These are phyloP conservation scores for Monilinia fructicola DNA, from an alignment of 2,329 filamentous ascomycete genomes.

Conservation along the genomic window DNA sequence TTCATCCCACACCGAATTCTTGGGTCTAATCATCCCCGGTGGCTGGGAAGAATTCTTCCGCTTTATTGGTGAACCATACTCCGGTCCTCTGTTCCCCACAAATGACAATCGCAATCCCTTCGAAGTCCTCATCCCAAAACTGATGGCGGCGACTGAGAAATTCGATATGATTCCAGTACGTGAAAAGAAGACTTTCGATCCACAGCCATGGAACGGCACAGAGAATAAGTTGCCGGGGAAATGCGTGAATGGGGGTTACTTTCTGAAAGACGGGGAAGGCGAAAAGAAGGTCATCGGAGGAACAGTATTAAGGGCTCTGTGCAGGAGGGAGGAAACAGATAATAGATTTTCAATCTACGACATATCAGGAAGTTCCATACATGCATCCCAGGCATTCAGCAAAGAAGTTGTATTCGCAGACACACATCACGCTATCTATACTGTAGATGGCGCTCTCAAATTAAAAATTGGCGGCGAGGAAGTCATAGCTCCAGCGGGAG, in stretches of 20 bases:
- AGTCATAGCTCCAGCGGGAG: constrained; percentile 26
- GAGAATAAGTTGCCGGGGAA: constrained; percentile 46
- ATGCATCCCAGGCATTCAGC: constrained; percentile 42
- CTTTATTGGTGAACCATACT: constrained; percentile 54
- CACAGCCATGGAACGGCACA: constrained; percentile 44
- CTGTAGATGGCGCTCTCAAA: constrained; percentile 48
- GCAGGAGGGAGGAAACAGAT: constrained; percentile 48
- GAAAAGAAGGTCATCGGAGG: constrained; percentile 49
- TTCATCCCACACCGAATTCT: constrained; percentile 54
- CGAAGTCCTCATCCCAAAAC: constrained; percentile 52
- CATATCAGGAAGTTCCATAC: constrained; percentile 48
- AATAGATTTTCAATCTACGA: constrained; percentile 54
- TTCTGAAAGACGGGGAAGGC: constrained; percentile 51
- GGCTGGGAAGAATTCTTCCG: constrained; percentile 63
- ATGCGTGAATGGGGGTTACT: constrained; percentile 47
- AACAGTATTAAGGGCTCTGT: constrained; percentile 48
- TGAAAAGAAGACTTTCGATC: constrained; percentile 48
- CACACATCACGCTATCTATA: constrained; percentile 54
- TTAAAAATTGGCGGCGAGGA: constrained; percentile 44
- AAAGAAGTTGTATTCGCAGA: constrained; percentile 46
- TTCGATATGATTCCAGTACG: constrained; percentile 57
- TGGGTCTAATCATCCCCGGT: constrained; percentile 56
- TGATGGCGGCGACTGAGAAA: constrained; percentile 54
- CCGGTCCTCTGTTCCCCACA: constrained; percentile 51
- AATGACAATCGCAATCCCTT: constrained; percentile 53